These are phyloP conservation scores for Daucus carota DNA, from an alignment of 129 eudicot species.

Conservation along the genomic window DNA sequence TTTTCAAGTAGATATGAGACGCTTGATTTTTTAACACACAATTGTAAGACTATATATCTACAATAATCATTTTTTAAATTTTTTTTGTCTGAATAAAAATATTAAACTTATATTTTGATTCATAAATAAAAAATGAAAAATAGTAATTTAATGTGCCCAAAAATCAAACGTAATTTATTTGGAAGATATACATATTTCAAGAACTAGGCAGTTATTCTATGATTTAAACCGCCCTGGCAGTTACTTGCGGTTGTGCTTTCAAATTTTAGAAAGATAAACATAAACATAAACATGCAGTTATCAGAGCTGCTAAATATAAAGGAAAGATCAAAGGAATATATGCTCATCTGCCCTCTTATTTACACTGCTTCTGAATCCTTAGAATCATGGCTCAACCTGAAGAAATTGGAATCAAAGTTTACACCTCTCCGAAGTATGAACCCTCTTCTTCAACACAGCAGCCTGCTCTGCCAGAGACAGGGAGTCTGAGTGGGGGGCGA, in stretches of 20 bases:
- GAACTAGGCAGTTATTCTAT: background rate
- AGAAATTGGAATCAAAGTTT: conserved; percentile 8
- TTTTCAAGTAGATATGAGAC: too few relatives aligned
- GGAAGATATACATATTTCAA: too few relatives aligned
- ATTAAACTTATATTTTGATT: too few relatives aligned
- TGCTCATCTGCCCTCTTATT: background rate
- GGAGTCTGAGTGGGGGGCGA: conserved; percentile 12
- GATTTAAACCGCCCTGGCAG: background rate
- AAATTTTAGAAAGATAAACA: background rate
- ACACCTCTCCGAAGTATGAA: conserved; percentile 5
- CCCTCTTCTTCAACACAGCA: conserved; percentile 9
- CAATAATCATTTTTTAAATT: too few relatives aligned
- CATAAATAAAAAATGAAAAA: too few relatives aligned
- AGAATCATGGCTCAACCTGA: conserved; percentile 4
- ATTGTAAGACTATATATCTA: too few relatives aligned
- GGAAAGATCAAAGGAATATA: background rate
- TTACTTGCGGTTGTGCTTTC: background rate
- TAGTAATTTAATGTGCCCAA: too few relatives aligned
- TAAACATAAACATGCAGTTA: background rate
- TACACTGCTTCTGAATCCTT: background rate
- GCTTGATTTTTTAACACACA: too few relatives aligned
- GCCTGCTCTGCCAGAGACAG: conserved; percentile 3
- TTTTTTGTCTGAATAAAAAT: too few relatives aligned
- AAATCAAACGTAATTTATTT: too few relatives aligned
- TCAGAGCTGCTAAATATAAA: background rate